Base-by-base conservation (phyloP, 164 flowering plant genomes). In the Vitis vinifera region DNA sequence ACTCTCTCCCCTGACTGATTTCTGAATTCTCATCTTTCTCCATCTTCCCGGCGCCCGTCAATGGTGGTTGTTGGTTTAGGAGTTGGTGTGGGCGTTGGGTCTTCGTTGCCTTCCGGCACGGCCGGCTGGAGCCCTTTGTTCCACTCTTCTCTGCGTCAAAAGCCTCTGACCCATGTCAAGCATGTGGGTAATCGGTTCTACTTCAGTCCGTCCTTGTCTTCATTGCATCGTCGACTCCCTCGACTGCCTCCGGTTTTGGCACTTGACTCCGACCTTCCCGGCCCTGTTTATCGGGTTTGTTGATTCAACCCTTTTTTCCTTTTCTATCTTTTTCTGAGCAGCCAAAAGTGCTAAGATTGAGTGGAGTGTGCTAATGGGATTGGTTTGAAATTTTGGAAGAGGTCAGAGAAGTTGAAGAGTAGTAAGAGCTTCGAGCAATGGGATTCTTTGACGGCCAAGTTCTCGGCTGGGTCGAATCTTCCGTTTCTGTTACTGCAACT, bases 401-500 rank as follows among this genome's bases (percentile, higher is more conserved):
- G 65, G 60, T 68, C 74, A 16, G 76, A 9, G 59, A 66, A 51
- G 49, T 29, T 62, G 56, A 73, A 67, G 74, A 72, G 51, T 29
- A 74, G 64, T 48, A 53, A 81, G 53, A 71, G 67, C 51, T 82
- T 78, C 19, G 77, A 85, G 76, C 79, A 87, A 71, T 92, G 98
- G 98, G 88, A 90, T 76, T 84, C 83, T 8, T 69, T 73, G 77
- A 83, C 96, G 6, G 96, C 94, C 4, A 90, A 83, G 67, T 92
- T 92, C 71, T 84, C 98, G 1, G 96, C 84, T 13, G 95, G 83
- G 1, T 70, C 98, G 56, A 92, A 89, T 76, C 14, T 90, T 12
- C 98, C 98, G 1, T 92, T 92, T 72, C 55, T 89, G 72, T 51
- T 91, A 49, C 81, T 92, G 14, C 98, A 91, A 68, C 67, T 92